Conservation (phyloP, 2,329 filamentous ascomycete genomes). For the Cladobotryum mycophilum region DNA sequence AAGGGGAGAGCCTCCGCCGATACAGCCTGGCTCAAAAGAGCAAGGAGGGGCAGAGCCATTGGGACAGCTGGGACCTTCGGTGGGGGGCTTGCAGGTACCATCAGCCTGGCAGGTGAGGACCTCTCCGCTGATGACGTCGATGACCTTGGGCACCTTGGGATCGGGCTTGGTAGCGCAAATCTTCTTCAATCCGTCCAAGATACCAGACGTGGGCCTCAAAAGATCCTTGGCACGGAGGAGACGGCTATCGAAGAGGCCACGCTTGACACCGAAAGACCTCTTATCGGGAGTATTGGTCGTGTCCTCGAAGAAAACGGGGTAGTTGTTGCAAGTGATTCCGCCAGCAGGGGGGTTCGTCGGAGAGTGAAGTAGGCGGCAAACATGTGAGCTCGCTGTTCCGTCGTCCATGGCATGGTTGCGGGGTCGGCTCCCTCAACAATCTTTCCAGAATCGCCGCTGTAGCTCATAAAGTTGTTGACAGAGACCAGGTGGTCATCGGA, state of each 20-base stretch:
- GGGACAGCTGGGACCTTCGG: background rate
- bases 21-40: background rate
- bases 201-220: background rate
- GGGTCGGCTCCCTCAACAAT: background rate
- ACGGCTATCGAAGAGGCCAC: background rate
- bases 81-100: background rate
- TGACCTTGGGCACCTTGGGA: background rate
- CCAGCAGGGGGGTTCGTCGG: background rate
- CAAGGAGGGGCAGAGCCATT: background rate
- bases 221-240: background rate
- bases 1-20: background rate
- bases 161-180: background rate
- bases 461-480: conserved; percentile 3
- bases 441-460: background rate
- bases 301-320: background rate
- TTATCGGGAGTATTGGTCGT: background rate
- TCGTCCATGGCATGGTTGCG: background rate
- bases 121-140: conserved; percentile 1
- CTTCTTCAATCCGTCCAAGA: background rate
- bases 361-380: conserved; percentile 1
- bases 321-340: conserved; percentile 1
- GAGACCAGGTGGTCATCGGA: background rate
- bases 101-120: background rate
- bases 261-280: background rate
- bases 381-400: conserved; percentile 1